Evolutionary conservation across 1,139 yeast genomes (phyloP).

Genomic region (Yamadazyma diospyri): DNA sequence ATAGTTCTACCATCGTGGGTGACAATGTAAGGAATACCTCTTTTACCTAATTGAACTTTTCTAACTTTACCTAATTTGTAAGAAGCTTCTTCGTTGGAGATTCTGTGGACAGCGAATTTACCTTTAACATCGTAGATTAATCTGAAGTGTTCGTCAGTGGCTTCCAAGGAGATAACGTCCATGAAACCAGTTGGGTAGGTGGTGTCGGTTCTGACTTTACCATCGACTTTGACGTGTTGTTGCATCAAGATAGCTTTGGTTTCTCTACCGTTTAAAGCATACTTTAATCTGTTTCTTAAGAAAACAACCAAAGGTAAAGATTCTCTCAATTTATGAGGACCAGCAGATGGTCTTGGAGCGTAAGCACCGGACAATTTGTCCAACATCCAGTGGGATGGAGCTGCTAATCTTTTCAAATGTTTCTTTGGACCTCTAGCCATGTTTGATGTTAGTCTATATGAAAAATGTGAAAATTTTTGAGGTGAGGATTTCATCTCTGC

Average conservation of each 20-base stretch:
- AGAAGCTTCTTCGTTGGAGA: slow-evolving; percentile 95
- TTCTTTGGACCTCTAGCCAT: slow-evolving; percentile 23
- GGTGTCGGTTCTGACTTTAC: slow-evolving; percentile 97
- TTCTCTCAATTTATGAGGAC: slow-evolving; percentile 99
- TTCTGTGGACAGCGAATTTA: slow-evolving; percentile 99
- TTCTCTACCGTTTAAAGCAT: slow-evolving; percentile 99
- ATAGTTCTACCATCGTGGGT: slow-evolving; percentile 99
- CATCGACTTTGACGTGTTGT: slow-evolving; percentile 98
- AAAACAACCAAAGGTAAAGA: slow-evolving; percentile 96
- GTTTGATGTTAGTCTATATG: slow-evolving; percentile 4
- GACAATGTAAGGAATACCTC: slow-evolving; percentile 95
- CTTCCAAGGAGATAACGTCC: slow-evolving; percentile 96
- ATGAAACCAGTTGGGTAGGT: slow-evolving; percentile 99
- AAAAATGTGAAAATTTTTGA: slow-evolving; percentile 3
- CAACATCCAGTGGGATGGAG: slow-evolving; percentile 99
- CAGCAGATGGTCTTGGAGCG: slow-evolving; percentile 99
- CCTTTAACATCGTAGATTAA: slow-evolving; percentile 97
- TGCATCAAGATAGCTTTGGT: slow-evolving; percentile 98
- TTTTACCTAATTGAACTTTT: slow-evolving; percentile 97
- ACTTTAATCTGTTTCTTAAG: slow-evolving; percentile 99
- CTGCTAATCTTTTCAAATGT: slow-evolving; percentile 45
- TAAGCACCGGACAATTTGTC: slow-evolving; percentile 98
- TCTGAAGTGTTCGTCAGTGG: slow-evolving; percentile 99
- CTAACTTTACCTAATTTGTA: slow-evolving; percentile 98
- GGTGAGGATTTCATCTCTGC: slow-evolving; percentile 1